Evolutionary conservation across 306 rosid genomes (phyloP).

Genomic region (Cucumis cinereus): DNA sequence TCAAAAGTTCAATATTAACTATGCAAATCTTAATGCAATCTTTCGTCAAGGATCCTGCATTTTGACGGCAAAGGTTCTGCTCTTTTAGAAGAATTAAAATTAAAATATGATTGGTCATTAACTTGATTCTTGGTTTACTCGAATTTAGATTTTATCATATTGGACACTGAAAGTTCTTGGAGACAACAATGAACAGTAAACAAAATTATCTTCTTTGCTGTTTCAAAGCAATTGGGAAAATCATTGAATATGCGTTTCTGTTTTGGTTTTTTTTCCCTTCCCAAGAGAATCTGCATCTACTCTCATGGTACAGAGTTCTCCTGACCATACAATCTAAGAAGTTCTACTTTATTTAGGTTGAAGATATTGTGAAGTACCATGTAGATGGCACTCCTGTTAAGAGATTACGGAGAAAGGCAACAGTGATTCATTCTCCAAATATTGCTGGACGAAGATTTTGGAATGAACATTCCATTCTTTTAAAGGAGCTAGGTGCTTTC

Average conservation of each 20-base stretch:
- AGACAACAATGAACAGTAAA: background rate
- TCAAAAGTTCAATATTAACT: conserved; percentile 48
- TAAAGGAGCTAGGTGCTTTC: conserved; percentile 67
- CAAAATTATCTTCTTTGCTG: background rate
- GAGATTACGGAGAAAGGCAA: conserved; percentile 43
- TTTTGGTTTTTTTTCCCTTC: background rate
- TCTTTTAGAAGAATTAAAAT: background rate
- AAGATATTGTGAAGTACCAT: conserved; percentile 49
- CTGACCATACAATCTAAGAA: background rate
- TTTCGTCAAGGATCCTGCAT: conserved; percentile 73
- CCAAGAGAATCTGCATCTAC: background rate
- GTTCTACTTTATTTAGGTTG: conserved; percentile 17
- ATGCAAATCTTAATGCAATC: conserved; percentile 37
- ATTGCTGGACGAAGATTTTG: conserved; percentile 44
- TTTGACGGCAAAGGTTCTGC: conserved; percentile 31
- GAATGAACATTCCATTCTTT: conserved; percentile 40
- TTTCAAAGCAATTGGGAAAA: background rate
- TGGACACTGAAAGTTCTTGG: background rate
- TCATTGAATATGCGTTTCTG: background rate
- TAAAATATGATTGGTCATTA: background rate
- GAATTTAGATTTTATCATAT: background rate
- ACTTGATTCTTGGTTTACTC: background rate
- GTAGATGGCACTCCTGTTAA: conserved; percentile 48
- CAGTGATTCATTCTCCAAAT: conserved; percentile 40
- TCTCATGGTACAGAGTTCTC: background rate